A percentile compares a stretch with the other conserved stretches of the same genome.
Evolutionary conservation across 257 asterid genomes (phyloP).

Genomic region (Solanum paucissectum): DNA sequence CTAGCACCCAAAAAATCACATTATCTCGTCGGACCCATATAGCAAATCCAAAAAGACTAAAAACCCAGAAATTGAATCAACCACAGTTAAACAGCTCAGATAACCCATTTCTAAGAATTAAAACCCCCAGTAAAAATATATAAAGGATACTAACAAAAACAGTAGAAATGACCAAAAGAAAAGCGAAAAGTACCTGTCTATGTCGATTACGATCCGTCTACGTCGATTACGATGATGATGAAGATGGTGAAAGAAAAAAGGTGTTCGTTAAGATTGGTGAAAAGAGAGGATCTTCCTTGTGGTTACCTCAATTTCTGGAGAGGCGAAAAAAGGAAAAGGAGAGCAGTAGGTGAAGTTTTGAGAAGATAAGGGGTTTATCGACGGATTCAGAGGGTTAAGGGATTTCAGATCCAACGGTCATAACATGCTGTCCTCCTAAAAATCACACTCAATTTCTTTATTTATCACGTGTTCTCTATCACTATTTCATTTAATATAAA

Average conservation of each 20-base stretch:
- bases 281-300: conserved; percentile 9
- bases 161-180: neutral
- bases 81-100: neutral
- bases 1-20: neutral
- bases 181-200: neutral
- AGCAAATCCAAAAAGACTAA: neutral
- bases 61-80: neutral
- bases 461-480: neutral
- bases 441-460: neutral
- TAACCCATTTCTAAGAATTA: neutral
- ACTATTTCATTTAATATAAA: neutral
- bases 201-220: neutral
- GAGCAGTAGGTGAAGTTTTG: conserved; percentile 20
- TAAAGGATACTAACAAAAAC: neutral
- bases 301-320: neutral
- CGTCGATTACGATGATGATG: neutral
- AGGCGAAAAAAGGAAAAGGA: neutral
- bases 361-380: conserved; percentile 38
- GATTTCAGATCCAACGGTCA: conserved; percentile 26
- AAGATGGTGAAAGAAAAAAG: neutral
- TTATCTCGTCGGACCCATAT: neutral
- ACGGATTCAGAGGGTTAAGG: conserved; percentile 6
- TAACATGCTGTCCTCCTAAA: conserved; percentile 2
- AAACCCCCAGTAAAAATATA: neutral
- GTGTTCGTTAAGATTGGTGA: neutral